Evolutionary conservation across 2,329 filamentous ascomycete genomes (phyloP), one percentile per base, ranked within the genome.

Genomic region (Aspergillus neoniger): DNA sequence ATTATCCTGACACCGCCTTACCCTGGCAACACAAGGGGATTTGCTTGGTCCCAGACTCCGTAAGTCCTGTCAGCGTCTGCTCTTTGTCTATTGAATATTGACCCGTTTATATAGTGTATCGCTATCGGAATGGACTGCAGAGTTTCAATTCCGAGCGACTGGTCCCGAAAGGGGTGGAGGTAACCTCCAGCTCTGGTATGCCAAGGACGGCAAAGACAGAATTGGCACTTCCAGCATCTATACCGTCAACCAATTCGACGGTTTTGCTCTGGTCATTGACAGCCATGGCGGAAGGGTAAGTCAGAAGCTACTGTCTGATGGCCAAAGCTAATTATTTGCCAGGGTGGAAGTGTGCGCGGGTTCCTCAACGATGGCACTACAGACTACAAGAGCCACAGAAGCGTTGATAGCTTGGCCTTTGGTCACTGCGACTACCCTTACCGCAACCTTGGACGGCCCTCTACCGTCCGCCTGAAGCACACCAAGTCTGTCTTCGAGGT

Each of bases 161-260:
- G 95, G 95, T 7, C 89, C 90, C 64, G 95, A 98, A 73, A 83
- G 91, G 68, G 92, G 88, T 54, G 88, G 89, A 60, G 95, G 95
- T 52, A 97, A 96, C 78, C 81, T 99, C 67, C 94, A 98, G 77
- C 83, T 99, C 70, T 99, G 95, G 95, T 91, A 96, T 72, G 88
- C 86, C 55, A 88, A 86, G 68, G 85, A 91, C 62, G 90, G 90
- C 32, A 79, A 85, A 67, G 78, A 83, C 62, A 81, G 82, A 30
- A 81, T 96, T 58, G 88, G 87, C 58, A 84, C 88, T 23, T 85
- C 86, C 65, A 96, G 91, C 76, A 86, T 96, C 67, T 96, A 97
- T 79, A 95, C 90, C 0, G 89, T 89, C 9, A 86, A 86, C 57
- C 86, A 86, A 68, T 99, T 96, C 70, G 94, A 98, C 69, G 95